These are phyloP conservation scores for Aureobasidium sp. DNA, from an alignment of 2,329 filamentous ascomycete species.

Conservation along the genomic window DNA sequence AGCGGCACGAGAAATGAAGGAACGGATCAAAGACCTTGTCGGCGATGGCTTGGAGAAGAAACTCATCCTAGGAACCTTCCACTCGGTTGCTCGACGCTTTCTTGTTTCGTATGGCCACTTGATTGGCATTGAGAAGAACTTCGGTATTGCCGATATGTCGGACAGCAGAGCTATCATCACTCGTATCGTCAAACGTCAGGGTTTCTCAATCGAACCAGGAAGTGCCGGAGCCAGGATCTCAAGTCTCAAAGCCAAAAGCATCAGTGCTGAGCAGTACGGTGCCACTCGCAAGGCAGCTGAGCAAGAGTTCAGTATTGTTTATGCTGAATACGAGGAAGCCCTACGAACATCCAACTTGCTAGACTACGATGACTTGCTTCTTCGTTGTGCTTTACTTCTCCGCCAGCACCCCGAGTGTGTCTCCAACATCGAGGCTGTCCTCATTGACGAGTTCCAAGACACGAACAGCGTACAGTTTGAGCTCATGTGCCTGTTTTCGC, in stretches of 20 bases:
- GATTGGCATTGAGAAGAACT: conserved; percentile 74
- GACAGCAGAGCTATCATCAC: conserved; percentile 74
- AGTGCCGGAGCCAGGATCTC: conserved; percentile 68
- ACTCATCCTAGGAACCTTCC: conserved; percentile 85
- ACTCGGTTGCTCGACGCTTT: conserved; percentile 83
- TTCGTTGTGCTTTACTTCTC: conserved; percentile 74
- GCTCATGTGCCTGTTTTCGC: conserved; percentile 80
- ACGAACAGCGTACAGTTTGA: conserved; percentile 94
- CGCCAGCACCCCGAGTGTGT: conserved; percentile 68
- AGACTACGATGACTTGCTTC: conserved; percentile 88
- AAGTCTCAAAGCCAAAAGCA: conserved; percentile 48
- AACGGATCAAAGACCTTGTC: conserved; percentile 72
- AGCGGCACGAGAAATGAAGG: conserved; percentile 86
- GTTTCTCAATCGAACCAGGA: conserved; percentile 59
- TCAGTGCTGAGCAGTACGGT: conserved; percentile 37
- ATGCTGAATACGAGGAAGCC: conserved; percentile 67
- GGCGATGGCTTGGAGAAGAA: conserved; percentile 66
- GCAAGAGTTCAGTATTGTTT: conserved; percentile 59
- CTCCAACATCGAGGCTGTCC: conserved; percentile 77
- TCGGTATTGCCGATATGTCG: conserved; percentile 79
- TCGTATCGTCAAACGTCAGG: conserved; percentile 60
- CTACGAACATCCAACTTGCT: conserved; percentile 70
- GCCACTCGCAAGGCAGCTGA: conserved; percentile 36
- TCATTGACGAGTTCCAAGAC: conserved; percentile 97
- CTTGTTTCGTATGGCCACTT: conserved; percentile 73